Percentiles rank a stretch among this genome's conserved stretches.
phyloP scores from a whole-genome alignment of 148 eudicot genomes.

The Euryodendron excelsum region DNA sequence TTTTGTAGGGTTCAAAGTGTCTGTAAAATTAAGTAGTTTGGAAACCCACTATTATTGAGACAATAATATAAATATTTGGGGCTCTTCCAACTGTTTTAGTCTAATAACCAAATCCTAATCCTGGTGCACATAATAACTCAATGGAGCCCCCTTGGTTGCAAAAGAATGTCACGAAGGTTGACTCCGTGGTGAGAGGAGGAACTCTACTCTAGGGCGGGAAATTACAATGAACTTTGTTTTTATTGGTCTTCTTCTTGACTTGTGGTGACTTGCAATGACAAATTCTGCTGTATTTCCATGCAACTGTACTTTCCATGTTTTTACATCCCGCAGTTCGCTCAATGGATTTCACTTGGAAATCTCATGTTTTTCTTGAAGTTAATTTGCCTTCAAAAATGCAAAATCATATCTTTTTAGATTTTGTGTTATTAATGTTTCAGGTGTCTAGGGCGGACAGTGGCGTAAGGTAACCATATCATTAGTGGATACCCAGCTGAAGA shows the following conservation, averaged over 20 bases:
- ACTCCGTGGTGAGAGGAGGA: constrained; percentile 4
- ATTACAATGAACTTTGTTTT: not conserved
- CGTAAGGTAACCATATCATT: not conserved
- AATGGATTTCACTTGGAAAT: not conserved
- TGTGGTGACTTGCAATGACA: too few species aligned
- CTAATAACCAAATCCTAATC: too few species aligned
- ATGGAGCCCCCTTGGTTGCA: too few species aligned
- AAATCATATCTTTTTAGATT: not conserved
- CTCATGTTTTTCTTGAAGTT: not conserved
- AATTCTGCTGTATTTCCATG: not conserved
- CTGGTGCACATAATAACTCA: too few species aligned
- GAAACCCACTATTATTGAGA: too few species aligned
- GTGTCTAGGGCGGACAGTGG: constrained; percentile 2
- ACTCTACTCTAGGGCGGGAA: not conserved
- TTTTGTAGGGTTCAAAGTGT: too few species aligned
- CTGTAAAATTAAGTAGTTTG: too few species aligned
- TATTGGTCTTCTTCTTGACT: not conserved
- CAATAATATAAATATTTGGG: too few species aligned
- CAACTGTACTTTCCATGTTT: not conserved
- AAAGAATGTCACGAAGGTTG: not conserved
- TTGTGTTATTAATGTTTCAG: constrained; percentile 12
- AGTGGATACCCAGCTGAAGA: not conserved
- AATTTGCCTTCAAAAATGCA: not conserved
- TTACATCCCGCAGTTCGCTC: not conserved
- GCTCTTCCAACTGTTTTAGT: too few species aligned